These are phyloP conservation scores for Basidioascus undulatus DNA, from an alignment of 768 basidiomycete species.

Conservation along the genomic window DNA sequence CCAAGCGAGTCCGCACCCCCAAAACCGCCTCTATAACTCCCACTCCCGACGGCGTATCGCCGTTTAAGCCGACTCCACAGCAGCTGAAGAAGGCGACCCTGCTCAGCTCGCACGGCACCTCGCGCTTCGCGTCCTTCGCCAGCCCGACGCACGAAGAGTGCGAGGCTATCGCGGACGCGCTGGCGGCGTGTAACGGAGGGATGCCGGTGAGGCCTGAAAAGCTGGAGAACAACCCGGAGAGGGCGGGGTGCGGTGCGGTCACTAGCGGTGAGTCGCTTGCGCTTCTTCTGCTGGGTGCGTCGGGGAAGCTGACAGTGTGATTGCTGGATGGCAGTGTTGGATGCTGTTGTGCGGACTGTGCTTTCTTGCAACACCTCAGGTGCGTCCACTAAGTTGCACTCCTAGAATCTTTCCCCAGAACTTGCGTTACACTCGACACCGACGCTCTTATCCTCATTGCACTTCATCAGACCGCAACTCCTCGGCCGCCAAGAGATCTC, in stretches of 20 bases:
- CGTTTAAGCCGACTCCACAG: no score
- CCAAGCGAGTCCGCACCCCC: no score
- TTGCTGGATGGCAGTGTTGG: slow-evolving; percentile 10
- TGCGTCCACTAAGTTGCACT: not conserved
- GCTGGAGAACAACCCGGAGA: slow-evolving; percentile 6
- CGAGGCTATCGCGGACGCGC: slow-evolving; percentile 8
- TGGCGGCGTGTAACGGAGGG: slow-evolving; percentile 11
- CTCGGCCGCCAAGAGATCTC: not conserved
- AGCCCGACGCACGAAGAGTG: slow-evolving; percentile 8
- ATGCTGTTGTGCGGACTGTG: slow-evolving; percentile 11
- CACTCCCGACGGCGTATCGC: no score
- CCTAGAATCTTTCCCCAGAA: not conserved
- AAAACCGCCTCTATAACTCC: no score
- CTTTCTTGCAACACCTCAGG: slow-evolving; percentile 8
- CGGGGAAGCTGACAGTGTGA: no score
- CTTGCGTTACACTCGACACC: not conserved
- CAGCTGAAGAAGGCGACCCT: no score
- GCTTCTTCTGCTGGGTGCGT: no score
- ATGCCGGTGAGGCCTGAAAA: slow-evolving; percentile 6
- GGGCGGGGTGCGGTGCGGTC: slow-evolving; percentile 10
- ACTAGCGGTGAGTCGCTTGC: no score
- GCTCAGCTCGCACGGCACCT: no score
- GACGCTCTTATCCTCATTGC: not conserved
- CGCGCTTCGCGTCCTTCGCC: slow-evolving; percentile 8
- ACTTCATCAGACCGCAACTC: no score